A percentile compares a stretch with the other conserved stretches of the same genome.
Conservation (phyloP, 1,284 basidiomycete species). For the Psilocybe mexicana region DNA sequence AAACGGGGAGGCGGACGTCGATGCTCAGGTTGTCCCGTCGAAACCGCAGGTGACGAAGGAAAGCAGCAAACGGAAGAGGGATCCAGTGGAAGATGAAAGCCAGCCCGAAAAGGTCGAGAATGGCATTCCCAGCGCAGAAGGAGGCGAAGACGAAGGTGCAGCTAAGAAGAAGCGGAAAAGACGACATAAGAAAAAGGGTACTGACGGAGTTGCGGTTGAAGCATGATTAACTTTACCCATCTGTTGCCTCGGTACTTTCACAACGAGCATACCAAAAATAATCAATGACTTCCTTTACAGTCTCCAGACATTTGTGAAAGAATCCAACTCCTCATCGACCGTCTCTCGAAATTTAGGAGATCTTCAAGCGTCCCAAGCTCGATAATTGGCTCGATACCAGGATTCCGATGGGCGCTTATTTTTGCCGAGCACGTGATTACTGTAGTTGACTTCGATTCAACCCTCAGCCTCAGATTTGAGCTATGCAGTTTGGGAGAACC, state of each 20-base stretch:
- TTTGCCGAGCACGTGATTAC: no score
- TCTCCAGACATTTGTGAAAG: no score
- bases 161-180: slow-evolving; percentile 30
- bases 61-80: slow-evolving; percentile 16
- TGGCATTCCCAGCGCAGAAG: neutral
- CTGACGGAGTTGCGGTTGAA: slow-evolving; percentile 8
- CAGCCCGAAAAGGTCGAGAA: neutral
- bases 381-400: no score
- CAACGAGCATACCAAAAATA: neutral
- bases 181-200: slow-evolving; percentile 24
- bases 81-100: neutral
- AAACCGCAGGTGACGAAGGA: slow-evolving; percentile 1
- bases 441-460: no score
- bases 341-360: no score
- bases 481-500: no score
- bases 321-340: no score
- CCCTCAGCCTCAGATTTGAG: no score
- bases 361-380: no score
- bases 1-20: slow-evolving; percentile 1
- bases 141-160: slow-evolving; percentile 13
- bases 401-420: no score
- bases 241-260: neutral
- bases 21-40: neutral
- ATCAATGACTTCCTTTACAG: no score
- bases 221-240: neutral